These are phyloP conservation scores for Chlorella sorokiniana DNA, from an alignment of 139 green algal species.

Conservation along the genomic window DNA sequence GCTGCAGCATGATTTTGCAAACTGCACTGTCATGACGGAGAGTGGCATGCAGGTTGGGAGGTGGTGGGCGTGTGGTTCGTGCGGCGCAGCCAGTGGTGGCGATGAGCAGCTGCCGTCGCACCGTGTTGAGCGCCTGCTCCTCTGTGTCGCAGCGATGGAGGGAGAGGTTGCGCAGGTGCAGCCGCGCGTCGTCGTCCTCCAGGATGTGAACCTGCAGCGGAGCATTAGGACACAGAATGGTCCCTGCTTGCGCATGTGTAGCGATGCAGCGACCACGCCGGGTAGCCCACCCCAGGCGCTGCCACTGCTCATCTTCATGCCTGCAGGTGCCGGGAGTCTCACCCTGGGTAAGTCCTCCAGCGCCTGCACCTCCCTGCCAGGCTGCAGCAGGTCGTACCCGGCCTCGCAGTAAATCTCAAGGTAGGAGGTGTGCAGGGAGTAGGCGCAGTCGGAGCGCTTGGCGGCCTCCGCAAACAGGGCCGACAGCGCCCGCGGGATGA, in stretches of 20 bases:
- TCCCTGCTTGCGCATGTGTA: background rate
- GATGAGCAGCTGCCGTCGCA: constrained; percentile 49
- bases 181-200: constrained; percentile 89
- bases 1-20: too few species aligned
- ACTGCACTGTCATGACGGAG: background rate
- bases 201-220: constrained; percentile 90
- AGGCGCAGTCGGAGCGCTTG: constrained; percentile 74
- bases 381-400: constrained; percentile 81
- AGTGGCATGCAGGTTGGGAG: too few species aligned
- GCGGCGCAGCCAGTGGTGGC: background rate
- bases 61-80: background rate
- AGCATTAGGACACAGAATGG: background rate
- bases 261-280: too few species aligned
- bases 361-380: background rate
- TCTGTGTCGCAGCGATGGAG: constrained; percentile 74
- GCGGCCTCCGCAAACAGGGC: constrained; percentile 85
- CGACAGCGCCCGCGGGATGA: constrained; percentile 81
- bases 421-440: constrained; percentile 82
- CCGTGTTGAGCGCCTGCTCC: constrained; percentile 92
- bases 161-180: constrained; percentile 78
- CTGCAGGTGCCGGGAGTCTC: background rate
- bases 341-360: constrained; percentile 36
- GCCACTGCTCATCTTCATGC: background rate
- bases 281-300: background rate
- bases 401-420: constrained; percentile 67